Conservation (phyloP, 2,329 filamentous ascomycete genomes). For the Trichoderma endophyticum region DNA sequence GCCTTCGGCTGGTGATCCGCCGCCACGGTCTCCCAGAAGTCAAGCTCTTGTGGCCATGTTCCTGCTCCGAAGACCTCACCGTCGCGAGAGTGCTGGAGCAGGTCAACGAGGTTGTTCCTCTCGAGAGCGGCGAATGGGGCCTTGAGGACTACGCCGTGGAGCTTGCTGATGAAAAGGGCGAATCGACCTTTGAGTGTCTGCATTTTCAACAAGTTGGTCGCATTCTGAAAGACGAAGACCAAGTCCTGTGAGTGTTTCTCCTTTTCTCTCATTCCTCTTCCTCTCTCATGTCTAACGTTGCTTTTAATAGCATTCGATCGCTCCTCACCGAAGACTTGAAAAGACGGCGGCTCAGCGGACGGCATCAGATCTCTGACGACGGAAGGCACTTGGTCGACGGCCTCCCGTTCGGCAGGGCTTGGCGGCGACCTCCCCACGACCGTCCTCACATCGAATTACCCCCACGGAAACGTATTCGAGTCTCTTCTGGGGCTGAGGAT, state of each 20-base stretch:
- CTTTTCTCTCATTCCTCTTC: not conserved
- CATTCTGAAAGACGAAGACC: slow-evolving; percentile 77
- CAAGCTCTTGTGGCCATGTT: slow-evolving; percentile 68
- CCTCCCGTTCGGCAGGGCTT: slow-evolving; percentile 74
- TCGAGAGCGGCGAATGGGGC: slow-evolving; percentile 80
- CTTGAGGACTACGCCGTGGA: slow-evolving; percentile 88
- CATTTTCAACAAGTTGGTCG: slow-evolving; percentile 73
- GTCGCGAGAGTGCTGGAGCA: slow-evolving; percentile 73
- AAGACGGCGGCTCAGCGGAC: slow-evolving; percentile 68
- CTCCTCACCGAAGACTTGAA: slow-evolving; percentile 72
- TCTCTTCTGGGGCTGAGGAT: slow-evolving; percentile 40
- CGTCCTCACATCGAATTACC: slow-evolving; percentile 70
- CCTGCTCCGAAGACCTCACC: slow-evolving; percentile 58
- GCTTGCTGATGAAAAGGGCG: slow-evolving; percentile 52
- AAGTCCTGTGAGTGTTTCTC: slow-evolving; percentile 65
- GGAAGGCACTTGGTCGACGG: slow-evolving; percentile 84
- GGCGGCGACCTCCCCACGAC: slow-evolving; percentile 55
- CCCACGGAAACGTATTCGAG: slow-evolving; percentile 64
- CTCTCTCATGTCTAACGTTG: not conserved
- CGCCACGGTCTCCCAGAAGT: slow-evolving; percentile 71
- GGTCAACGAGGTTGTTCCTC: slow-evolving; percentile 74
- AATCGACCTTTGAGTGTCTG: slow-evolving; percentile 71
- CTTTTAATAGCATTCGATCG: slow-evolving; percentile 65
- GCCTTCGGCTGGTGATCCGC: slow-evolving; percentile 69
- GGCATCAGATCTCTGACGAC: slow-evolving; percentile 74